These are phyloP conservation scores for Clavariopsis aquatica DNA, from an alignment of 495 filamentous ascomycete species.

Conservation along the genomic window DNA sequence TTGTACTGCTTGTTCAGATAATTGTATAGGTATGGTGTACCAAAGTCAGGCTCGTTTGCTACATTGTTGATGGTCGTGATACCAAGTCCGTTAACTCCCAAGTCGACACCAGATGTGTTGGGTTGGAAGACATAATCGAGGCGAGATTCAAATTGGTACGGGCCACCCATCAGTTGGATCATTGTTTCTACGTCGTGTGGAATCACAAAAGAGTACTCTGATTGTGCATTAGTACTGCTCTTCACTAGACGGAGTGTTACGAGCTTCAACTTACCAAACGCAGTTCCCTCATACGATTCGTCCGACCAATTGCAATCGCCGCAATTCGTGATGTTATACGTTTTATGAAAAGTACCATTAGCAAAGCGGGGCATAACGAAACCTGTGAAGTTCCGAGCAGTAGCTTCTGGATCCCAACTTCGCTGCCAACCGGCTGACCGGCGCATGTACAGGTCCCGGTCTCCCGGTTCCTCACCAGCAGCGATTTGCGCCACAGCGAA, in stretches of 20 bases:
- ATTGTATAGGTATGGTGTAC: slow-evolving; percentile 45
- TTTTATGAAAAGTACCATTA: slow-evolving; percentile 41
- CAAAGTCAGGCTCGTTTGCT: slow-evolving; percentile 46
- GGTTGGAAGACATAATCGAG: slow-evolving; percentile 45
- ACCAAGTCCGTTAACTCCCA: slow-evolving; percentile 41
- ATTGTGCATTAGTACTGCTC: not conserved
- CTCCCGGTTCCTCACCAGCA: slow-evolving; percentile 36
- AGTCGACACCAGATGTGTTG: slow-evolving; percentile 38
- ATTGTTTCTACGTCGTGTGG: slow-evolving; percentile 44
- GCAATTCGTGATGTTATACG: slow-evolving; percentile 42
- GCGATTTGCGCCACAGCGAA: slow-evolving; percentile 44
- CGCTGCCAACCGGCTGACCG: slow-evolving; percentile 43
- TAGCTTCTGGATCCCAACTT: slow-evolving; percentile 39
- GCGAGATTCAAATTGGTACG: slow-evolving; percentile 37
- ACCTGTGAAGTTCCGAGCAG: slow-evolving; percentile 39
- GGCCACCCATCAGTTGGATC: slow-evolving; percentile 46
- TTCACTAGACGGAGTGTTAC: not conserved
- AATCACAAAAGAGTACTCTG: slow-evolving; percentile 42
- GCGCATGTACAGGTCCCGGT: slow-evolving; percentile 39
- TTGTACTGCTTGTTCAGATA: slow-evolving; percentile 44
- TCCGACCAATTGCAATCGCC: slow-evolving; percentile 41
- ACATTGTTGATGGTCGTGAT: slow-evolving; percentile 45
- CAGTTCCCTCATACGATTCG: slow-evolving; percentile 41
- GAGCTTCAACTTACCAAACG: slow-evolving; percentile 34
- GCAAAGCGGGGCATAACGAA: slow-evolving; percentile 43